Base-by-base conservation (phyloP, 2,329 filamentous ascomycete genomes). In the Cladosporium sp. region DNA sequence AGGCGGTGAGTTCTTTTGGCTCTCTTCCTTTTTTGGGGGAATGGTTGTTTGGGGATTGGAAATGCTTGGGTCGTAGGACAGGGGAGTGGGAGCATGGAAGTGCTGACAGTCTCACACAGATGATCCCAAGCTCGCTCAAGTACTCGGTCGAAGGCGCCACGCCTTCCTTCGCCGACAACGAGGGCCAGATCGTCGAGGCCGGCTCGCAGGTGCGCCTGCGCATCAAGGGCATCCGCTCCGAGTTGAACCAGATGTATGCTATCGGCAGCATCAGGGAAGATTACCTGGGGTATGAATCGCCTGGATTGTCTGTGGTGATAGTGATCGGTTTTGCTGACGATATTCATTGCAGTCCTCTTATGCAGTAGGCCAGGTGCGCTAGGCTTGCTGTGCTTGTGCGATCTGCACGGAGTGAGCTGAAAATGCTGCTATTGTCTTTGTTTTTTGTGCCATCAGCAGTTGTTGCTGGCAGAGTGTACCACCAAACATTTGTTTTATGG, bases 71-170 rank as follows among this genome's bases (percentile, higher is more conserved):
- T 36, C n/a, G n/a, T n/a, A n/a, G n/a, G n/a, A n/a, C n/a, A n/a
- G n/a, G n/a, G n/a, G n/a, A n/a, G n/a, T n/a, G n/a, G n/a, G n/a
- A n/a, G n/a, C 29, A n/a, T 40, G 12, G 17, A 19, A 29, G 19
- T n/a, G 20, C 42, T 48, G 17, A 39, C 24, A n/a, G 24, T 18
- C 9, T 27, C 9, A 1, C n/a, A 11, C 34, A 95, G 89, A 83
- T 93, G 73, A 96, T 99, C 61, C 91, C 93, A 1, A 80, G 82
- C 58, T 89, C 95, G 57, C 89, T 96, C 71, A 93, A 89, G 71
- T 97, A 89, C 77, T 92, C 96, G 66, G 87, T 89, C 41, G 96
- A 96, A 62, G 91, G 92, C 45, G 96, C 92, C 32, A 93, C 93
- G n/a, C 90, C 92, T 2, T 89, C 95, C 64, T 99, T 90, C 70